Evolutionary conservation across 2,329 filamentous ascomycete species (phyloP).

Genomic region (Coleophoma crateriformis): DNA sequence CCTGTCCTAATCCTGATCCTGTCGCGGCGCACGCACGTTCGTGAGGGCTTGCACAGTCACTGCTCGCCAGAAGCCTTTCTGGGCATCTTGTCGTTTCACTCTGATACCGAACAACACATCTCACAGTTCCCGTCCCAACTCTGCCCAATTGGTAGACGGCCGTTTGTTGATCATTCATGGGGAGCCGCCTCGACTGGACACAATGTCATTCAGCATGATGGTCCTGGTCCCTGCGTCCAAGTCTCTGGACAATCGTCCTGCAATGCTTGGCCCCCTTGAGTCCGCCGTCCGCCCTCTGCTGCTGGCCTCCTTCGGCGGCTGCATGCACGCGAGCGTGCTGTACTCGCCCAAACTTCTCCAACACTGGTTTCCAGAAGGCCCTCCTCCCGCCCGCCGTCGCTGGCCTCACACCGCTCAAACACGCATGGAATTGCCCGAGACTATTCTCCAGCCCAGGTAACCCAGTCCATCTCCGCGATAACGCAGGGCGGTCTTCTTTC

Average conservation of each 20-base stretch:
- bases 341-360: constrained; percentile 5
- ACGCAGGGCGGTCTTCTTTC: constrained; percentile 8
- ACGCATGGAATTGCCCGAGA: constrained; percentile 18
- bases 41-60: too few species aligned
- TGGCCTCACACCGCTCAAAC: constrained; percentile 24
- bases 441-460: constrained; percentile 11
- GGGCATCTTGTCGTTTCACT: not conserved
- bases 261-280: too few species aligned
- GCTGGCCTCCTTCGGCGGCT: too few species aligned
- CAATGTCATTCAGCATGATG: constrained; percentile 15
- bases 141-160: constrained; percentile 18
- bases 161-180: constrained; percentile 20
- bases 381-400: constrained; percentile 4
- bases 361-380: constrained; percentile 17
- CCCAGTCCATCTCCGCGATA: constrained; percentile 7
- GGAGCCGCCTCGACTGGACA: constrained; percentile 9
- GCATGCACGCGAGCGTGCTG: too few species aligned
- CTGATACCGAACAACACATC: constrained; percentile 1
- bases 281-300: too few species aligned
- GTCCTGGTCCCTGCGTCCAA: constrained; percentile 13
- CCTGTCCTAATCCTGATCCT: not conserved
- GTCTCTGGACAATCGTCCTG: not conserved
- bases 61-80: not conserved
- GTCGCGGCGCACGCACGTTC: not conserved
- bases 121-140: constrained; percentile 2